Evolutionary conservation across 345 rosid genomes (phyloP).

Genomic region (Corchorus capsularis): DNA sequence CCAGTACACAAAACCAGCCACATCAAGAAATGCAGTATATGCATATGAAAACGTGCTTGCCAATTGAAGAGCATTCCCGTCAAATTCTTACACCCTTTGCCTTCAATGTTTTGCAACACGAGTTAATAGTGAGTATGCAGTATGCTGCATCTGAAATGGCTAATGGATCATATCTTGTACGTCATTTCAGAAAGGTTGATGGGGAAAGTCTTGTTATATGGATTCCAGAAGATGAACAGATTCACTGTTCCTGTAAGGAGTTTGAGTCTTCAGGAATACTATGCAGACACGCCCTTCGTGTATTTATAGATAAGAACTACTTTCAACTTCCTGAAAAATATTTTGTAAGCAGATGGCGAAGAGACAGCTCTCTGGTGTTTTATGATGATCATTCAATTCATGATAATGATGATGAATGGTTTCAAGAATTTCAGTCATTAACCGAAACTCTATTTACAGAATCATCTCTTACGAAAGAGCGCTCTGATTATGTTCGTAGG

Average conservation of each 20-base stretch:
- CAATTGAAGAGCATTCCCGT: slow-evolving; percentile 39
- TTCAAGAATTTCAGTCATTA: slow-evolving; percentile 33
- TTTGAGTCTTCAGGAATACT: slow-evolving; percentile 41
- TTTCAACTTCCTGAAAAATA: slow-evolving; percentile 41
- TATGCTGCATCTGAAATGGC: slow-evolving; percentile 38
- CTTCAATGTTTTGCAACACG: slow-evolving; percentile 37
- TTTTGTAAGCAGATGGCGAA: slow-evolving; percentile 36
- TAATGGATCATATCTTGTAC: slow-evolving; percentile 39
- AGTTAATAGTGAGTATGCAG: slow-evolving; percentile 33
- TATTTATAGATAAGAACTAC: slow-evolving; percentile 35
- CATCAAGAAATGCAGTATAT: slow-evolving; percentile 26
- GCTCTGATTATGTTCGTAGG: slow-evolving; percentile 30
- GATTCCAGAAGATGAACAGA: slow-evolving; percentile 40
- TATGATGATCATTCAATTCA: slow-evolving; percentile 26
- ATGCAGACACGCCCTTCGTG: slow-evolving; percentile 41
- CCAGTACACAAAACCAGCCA: slow-evolving; percentile 33
- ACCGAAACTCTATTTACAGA: slow-evolving; percentile 35
- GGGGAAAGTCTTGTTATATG: slow-evolving; percentile 35
- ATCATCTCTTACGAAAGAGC: slow-evolving; percentile 34
- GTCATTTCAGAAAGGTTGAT: slow-evolving; percentile 40
- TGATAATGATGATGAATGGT: slow-evolving; percentile 31
- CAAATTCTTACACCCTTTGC: slow-evolving; percentile 34
- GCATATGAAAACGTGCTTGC: slow-evolving; percentile 33
- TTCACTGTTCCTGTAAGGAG: slow-evolving; percentile 46
- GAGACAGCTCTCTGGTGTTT: slow-evolving; percentile 28